Evolutionary conservation across 768 basidiomycete genomes (phyloP).

Genomic region (Tulasnella sp.): DNA sequence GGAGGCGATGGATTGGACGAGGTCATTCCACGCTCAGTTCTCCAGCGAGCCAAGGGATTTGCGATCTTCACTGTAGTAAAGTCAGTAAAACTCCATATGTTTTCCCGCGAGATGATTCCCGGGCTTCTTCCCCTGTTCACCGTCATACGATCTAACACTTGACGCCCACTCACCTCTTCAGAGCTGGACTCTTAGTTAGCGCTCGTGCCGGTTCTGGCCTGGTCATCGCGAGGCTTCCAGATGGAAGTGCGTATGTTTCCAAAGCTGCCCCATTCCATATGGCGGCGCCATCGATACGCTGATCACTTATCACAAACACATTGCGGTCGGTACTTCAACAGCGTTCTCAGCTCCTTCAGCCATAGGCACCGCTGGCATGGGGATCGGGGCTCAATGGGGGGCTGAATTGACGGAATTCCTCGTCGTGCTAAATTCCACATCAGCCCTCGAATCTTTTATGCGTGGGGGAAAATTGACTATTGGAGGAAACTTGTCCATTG

Average conservation of each 20-base stretch:
- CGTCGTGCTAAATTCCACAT: conserved; percentile 80
- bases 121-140: conserved; percentile 51
- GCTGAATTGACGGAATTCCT: conserved; percentile 88
- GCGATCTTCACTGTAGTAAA: conserved; percentile 90
- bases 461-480: conserved; percentile 86
- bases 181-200: conserved; percentile 46
- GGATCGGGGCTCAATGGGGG: conserved; percentile 70
- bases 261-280: not conserved
- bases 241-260: conserved; percentile 66
- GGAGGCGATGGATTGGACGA: conserved; percentile 38
- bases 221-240: conserved; percentile 79
- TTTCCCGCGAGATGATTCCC: conserved; percentile 42
- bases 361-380: conserved; percentile 89
- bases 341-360: conserved; percentile 95
- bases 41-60: conserved; percentile 70
- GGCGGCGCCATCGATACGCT: not conserved
- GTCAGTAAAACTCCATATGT: conserved; percentile 44
- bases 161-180: not conserved
- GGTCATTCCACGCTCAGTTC: conserved; percentile 60
- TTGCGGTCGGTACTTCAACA: conserved; percentile 42
- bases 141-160: not conserved
- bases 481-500: conserved; percentile 87
- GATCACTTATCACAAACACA: not conserved
- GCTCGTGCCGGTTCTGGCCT: conserved; percentile 76
- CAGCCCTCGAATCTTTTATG: conserved; percentile 84